Percentiles rank a stretch among this genome's conserved stretches.
phyloP scores from a whole-genome alignment of 805 yeast genomes.

The Metschnikowia lachancei region DNA sequence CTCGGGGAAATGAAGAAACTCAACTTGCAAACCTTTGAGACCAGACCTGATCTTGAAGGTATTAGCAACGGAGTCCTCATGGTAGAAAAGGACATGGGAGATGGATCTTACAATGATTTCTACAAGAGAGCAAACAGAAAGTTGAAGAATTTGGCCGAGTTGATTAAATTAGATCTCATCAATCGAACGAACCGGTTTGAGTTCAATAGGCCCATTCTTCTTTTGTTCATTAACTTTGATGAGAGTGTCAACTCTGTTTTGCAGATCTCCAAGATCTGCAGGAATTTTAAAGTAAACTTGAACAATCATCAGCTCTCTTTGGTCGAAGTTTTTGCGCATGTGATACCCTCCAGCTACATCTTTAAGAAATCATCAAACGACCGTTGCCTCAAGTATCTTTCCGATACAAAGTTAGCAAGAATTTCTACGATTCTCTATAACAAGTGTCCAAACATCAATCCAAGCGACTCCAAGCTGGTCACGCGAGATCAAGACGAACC shows the following conservation, averaged over 20 bases:
- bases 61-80: constrained; percentile 30
- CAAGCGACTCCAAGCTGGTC: constrained; percentile 1
- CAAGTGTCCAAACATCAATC: constrained; percentile 42
- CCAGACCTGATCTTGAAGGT: constrained; percentile 28
- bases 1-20: constrained; percentile 46
- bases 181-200: constrained; percentile 41
- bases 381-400: constrained; percentile 25
- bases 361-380: constrained; percentile 20
- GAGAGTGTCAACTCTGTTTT: constrained; percentile 44
- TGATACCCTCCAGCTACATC: constrained; percentile 31
- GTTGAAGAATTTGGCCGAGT: constrained; percentile 33
- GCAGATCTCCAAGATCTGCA: constrained; percentile 45
- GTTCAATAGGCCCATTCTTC: constrained; percentile 47
- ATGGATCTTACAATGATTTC: constrained; percentile 24
- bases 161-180: constrained; percentile 39
- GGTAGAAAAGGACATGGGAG: constrained; percentile 22
- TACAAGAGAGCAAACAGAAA: constrained; percentile 32
- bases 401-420: constrained; percentile 38
- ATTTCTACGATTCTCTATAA: constrained; percentile 58
- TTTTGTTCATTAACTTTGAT: constrained; percentile 50
- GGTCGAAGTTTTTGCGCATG: constrained; percentile 37
- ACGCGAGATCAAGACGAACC: constrained; percentile 10
- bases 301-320: constrained; percentile 40
- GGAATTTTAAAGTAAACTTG: constrained; percentile 42
- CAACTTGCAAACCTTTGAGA: constrained; percentile 27